Base-by-base conservation (phyloP, 768 basidiomycete genomes). In the Lyophyllum semitale region DNA sequence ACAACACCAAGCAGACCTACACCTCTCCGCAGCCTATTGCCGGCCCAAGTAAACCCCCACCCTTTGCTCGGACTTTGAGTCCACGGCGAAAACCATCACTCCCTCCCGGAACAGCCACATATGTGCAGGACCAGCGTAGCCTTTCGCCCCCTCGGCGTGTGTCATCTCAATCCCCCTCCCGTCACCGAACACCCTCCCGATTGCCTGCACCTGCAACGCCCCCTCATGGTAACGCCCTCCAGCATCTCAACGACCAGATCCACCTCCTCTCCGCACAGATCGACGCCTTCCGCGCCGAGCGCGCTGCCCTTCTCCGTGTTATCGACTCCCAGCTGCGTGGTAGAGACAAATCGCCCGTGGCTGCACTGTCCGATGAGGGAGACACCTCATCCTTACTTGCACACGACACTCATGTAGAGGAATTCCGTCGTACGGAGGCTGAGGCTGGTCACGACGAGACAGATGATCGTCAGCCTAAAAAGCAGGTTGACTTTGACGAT, bases 261-360 rank as follows among this genome's bases (percentile, higher is more conserved):
- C 65, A 60, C 9, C 49, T 50, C 0, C 65, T 76, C 54, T 65
- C 66, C 2, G 47, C 65, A 13, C 66, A 68, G 30, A 63, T 73
- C 26, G 70, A 75, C 5, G 65, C 61, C 6, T 68, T 77, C 35
- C 64, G 63, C 37, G 54, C 63, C 4, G 76, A 78, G 51, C 65
- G 69, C 45, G 58, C 61, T 13, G 58, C 62, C 1, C 59, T 75
- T 7, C 17, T 42, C 2, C 29, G 45, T 22, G 11, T 61, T 1
- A 50, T 65, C n/a, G 51, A 55, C 20, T 53, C 55, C 2, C 54
- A 62, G 40, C 33, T 49, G 32, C 48, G 47, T 46, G 38, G 26
- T 41, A 27, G 45, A 35, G 38, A 44, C 9, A 51, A 53, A 46
- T 17, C 15, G 13, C 44, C 35, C 29, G 41, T 29, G 15, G 40